Percentiles rank a stretch among this genome's conserved stretches.
phyloP scores from a whole-genome alignment of 768 basidiomycete genomes.

The Boletus rubropictus region DNA sequence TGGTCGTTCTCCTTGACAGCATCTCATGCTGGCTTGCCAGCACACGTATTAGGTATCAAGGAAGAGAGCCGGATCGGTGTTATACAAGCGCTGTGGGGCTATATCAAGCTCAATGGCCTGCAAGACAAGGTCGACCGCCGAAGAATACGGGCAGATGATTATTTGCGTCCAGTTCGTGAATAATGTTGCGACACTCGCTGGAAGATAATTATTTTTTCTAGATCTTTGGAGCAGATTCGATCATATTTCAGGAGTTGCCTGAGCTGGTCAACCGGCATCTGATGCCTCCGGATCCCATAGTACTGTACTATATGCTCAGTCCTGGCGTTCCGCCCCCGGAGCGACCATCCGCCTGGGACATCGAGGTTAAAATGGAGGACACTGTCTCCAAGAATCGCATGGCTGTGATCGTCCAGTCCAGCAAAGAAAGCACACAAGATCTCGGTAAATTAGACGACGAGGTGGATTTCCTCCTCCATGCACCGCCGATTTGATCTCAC shows the following conservation, averaged over 20 bases:
- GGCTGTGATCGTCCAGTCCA: constrained; percentile 61
- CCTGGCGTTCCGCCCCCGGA: constrained; percentile 60
- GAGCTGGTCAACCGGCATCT: constrained; percentile 82
- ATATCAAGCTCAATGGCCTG: constrained; percentile 77
- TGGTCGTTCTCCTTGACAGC: not conserved
- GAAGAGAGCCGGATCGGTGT: constrained; percentile 81
- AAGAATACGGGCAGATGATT: constrained; percentile 63
- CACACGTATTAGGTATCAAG: constrained; percentile 65
- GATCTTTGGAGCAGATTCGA: constrained; percentile 67
- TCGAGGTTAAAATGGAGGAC: constrained; percentile 87
- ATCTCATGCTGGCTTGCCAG: constrained; percentile 30
- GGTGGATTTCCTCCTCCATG: constrained; percentile 36
- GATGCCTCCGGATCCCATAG: constrained; percentile 68
- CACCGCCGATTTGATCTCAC: constrained; percentile 16
- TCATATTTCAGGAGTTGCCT: constrained; percentile 76
- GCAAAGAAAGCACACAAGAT: constrained; percentile 63
- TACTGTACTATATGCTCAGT: constrained; percentile 72
- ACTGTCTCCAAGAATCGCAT: constrained; percentile 65
- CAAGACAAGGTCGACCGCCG: constrained; percentile 80
- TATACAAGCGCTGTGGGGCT: constrained; percentile 84
- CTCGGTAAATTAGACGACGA: constrained; percentile 82
- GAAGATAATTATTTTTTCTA: constrained; percentile 27
- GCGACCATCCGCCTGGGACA: constrained; percentile 73
- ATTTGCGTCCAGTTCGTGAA: constrained; percentile 51
- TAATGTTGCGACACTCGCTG: not conserved